Evolutionary conservation across 441 rosid species (phyloP), one percentile per base, ranked within the genome.

Genomic region (Eruca vesicaria): DNA sequence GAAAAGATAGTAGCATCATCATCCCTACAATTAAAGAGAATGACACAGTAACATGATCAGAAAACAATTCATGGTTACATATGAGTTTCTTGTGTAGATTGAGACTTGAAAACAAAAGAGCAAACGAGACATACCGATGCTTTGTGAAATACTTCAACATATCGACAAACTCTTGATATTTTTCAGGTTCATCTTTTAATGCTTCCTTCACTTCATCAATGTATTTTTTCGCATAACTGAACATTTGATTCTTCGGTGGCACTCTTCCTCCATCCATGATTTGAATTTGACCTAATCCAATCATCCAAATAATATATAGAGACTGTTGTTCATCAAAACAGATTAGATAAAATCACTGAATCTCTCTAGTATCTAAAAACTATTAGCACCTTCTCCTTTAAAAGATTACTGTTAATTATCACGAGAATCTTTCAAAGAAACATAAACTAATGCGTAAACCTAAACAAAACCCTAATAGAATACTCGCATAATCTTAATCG

Each of bases 1-100:
- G 75, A 86, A 77, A 86, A 86, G 71, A 90, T 91, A 78, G 89
- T 94, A 2, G 84, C 86, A 5, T 93, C 87, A 79, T 91, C 92
- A 63, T 86, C 82, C 82, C 97, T 94, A 74, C 70, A 83, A n/a
- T n/a, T n/a, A n/a, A 53, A 43, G 66, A 60, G 63, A 28, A 29
- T n/a, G 14, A 28, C 0, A 53, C 5, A 11, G 33, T 1, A n/a
- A n/a, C 63, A 28, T 48, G 55, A 48, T 58, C 35, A 58, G 35
- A 31, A 75, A 74, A n/a, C 32, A 65, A 67, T 71, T 53, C 59
- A 65, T 18, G 23, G 23, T 19, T n/a, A n/a, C n/a, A n/a, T n/a
- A n/a, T 16, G n/a, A 32, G 9, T 62, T 33, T 59, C 10, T 18
- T 53, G 53, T 26, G 23, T 19, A 61, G 48, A 15, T 48, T 14